These are phyloP conservation scores for Yamadazyma friedrichii DNA, from an alignment of 1,139 yeast species.

Conservation along the genomic window DNA sequence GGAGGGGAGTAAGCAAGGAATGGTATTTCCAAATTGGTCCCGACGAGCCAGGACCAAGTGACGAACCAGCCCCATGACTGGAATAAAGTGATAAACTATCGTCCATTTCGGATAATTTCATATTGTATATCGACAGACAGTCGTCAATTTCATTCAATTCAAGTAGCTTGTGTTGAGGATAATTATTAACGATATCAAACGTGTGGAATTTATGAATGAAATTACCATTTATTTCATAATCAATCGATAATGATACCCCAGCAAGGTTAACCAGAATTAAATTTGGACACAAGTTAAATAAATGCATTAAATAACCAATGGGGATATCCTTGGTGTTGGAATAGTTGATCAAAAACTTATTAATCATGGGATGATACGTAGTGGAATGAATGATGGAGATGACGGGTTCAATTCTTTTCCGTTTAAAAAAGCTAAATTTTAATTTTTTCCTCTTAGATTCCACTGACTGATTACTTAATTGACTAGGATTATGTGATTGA, in stretches of 20 bases:
- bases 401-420: conserved; percentile 3
- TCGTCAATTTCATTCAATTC: conserved; percentile 14
- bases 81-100: conserved; percentile 13
- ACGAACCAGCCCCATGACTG: neutral
- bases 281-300: conserved; percentile 60
- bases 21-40: conserved; percentile 15
- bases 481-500: conserved; percentile 21
- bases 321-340: conserved; percentile 66
- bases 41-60: neutral
- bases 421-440: conserved; percentile 15
- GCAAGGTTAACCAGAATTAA: conserved; percentile 50
- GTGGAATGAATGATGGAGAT: neutral
- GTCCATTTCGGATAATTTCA: conserved; percentile 9
- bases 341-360: conserved; percentile 55
- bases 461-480: conserved; percentile 18
- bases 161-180: conserved; percentile 29
- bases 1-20: conserved; percentile 35
- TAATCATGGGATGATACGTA: conserved; percentile 55
- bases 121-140: conserved; percentile 14
- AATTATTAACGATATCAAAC: conserved; percentile 40
- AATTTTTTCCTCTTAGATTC: conserved; percentile 11
- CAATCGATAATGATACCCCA: conserved; percentile 55
- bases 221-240: conserved; percentile 47
- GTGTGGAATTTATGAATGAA: conserved; percentile 35
- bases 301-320: conserved; percentile 61